Conservation (phyloP, 106 monocot genomes). For the Ottelia alismoides region DNA sequence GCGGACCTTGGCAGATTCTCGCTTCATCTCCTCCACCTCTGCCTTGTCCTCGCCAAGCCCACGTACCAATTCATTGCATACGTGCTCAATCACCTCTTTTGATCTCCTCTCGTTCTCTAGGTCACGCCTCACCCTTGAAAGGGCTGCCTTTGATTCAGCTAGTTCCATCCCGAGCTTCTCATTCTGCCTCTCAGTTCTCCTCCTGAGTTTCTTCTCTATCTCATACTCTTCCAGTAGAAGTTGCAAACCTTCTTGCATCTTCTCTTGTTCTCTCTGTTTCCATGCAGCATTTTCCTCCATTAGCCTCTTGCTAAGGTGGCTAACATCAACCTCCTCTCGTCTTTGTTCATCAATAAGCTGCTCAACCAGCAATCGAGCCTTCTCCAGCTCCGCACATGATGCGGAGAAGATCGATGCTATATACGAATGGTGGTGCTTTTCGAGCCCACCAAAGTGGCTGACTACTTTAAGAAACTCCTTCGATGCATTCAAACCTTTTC, state of each 20-base stretch:
- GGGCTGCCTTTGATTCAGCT: constrained; percentile 15
- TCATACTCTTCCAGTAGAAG: constrained; percentile 37
- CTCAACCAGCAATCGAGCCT: constrained; percentile 21
- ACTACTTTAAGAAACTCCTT: constrained; percentile 52
- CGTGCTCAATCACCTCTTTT: constrained; percentile 40
- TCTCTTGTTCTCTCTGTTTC: constrained; percentile 39
- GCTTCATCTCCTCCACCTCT: constrained; percentile 44
- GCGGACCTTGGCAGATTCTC: constrained; percentile 26
- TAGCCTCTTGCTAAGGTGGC: constrained; percentile 7
- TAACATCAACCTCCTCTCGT: constrained; percentile 3
- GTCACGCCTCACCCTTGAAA: constrained; percentile 29
- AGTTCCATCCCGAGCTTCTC: constrained; percentile 39
- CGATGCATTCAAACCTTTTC: constrained; percentile 30
- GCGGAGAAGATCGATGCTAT: constrained; percentile 32
- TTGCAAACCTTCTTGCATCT: constrained; percentile 12
- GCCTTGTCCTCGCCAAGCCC: constrained; percentile 49
- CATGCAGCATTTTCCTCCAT: constrained; percentile 28
- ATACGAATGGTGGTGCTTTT: constrained; percentile 25
- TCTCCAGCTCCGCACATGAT: constrained; percentile 39
- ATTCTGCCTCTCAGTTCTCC: constrained; percentile 38
- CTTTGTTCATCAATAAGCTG: constrained; percentile 31
- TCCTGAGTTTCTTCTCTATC: constrained; percentile 39
- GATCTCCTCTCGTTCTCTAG: constrained; percentile 49
- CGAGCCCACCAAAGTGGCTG: constrained; percentile 16
- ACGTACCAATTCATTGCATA: constrained; percentile 46